Evolutionary conservation across 164 flowering plant species (phyloP).

Genomic region (Liquidambar formosana): DNA sequence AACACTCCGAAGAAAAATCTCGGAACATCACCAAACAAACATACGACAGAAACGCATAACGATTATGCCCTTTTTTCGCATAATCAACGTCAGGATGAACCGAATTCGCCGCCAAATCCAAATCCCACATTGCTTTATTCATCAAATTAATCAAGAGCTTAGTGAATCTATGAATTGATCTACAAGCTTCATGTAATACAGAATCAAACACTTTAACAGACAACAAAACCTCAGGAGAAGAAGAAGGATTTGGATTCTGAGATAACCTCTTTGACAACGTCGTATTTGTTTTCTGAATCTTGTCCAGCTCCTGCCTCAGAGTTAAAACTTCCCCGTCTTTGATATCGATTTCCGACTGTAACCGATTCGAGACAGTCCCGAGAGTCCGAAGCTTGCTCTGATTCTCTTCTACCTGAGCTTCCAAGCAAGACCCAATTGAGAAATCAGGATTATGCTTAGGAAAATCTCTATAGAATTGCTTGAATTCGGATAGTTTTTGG

Average conservation of each 20-base stretch:
- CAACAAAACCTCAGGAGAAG: slow-evolving; percentile 43
- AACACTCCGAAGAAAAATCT: slow-evolving; percentile 57
- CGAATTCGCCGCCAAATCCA: slow-evolving; percentile 72
- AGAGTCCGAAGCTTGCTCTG: slow-evolving; percentile 76
- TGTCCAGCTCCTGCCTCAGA: slow-evolving; percentile 54
- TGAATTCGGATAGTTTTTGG: slow-evolving; percentile 62
- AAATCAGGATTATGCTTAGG: slow-evolving; percentile 31
- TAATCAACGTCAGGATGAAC: slow-evolving; percentile 61
- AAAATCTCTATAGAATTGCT: slow-evolving; percentile 39
- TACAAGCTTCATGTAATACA: slow-evolving; percentile 57
- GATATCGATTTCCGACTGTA: slow-evolving; percentile 74
- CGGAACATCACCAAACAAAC: slow-evolving; percentile 79
- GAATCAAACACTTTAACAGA: slow-evolving; percentile 69
- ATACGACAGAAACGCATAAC: slow-evolving; percentile 79
- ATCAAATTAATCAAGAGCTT: slow-evolving; percentile 72
- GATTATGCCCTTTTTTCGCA: slow-evolving; percentile 59
- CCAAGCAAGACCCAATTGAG: slow-evolving; percentile 57
- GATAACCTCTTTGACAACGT: slow-evolving; percentile 45
- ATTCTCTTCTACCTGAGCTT: slow-evolving; percentile 90
- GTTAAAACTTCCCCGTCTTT: slow-evolving; percentile 54
- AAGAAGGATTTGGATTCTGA: slow-evolving; percentile 16
- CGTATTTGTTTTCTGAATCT: slow-evolving; percentile 41
- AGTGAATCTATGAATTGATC: slow-evolving; percentile 53
- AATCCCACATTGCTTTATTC: slow-evolving; percentile 83
- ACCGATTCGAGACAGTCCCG: slow-evolving; percentile 61